Percentiles rank a stretch among this genome's conserved stretches.
Evolutionary conservation across 139 green algal genomes (phyloP).

Genomic region (Nannochloris sp.): DNA sequence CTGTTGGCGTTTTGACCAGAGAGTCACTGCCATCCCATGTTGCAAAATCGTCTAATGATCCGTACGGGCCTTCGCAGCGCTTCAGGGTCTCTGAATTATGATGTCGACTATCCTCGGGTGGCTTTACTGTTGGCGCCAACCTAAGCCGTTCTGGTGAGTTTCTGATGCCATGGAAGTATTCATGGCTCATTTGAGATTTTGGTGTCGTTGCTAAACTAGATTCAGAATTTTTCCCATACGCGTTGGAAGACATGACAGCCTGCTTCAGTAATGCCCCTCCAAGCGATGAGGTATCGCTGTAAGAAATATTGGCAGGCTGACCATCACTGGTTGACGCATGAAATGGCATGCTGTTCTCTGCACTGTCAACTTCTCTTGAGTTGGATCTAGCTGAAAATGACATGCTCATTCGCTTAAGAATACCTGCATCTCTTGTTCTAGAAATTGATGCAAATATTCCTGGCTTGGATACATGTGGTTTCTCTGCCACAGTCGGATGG

Average conservation of each 20-base stretch:
- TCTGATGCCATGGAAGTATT: not conserved
- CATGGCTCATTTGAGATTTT: not conserved
- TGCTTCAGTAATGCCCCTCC: no score
- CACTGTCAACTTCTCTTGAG: not conserved
- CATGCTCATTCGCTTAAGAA: not conserved
- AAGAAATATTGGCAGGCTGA: no score
- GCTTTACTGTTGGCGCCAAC: not conserved
- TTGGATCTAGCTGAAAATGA: no score
- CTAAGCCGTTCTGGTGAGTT: not conserved
- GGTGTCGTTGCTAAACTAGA: not conserved
- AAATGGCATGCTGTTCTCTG: not conserved
- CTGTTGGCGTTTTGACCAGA: conserved; percentile 19
- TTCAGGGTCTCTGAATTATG: not conserved
- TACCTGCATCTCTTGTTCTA: not conserved
- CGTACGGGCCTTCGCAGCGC: not conserved
- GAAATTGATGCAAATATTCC: not conserved
- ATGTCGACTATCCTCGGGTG: not conserved
- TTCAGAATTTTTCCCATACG: not conserved
- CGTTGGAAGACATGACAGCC: no score
- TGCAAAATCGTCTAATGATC: conserved; percentile 4
- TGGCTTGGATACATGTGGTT: not conserved
- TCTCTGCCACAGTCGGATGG: not conserved
- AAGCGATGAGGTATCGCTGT: no score
- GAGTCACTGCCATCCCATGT: conserved; percentile 22
- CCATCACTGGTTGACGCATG: no score